Evolutionary conservation across 202 grass and related monocot genomes (phyloP), one percentile per base, ranked within the genome.

Genomic region (Tripidium arundinaceum): DNA sequence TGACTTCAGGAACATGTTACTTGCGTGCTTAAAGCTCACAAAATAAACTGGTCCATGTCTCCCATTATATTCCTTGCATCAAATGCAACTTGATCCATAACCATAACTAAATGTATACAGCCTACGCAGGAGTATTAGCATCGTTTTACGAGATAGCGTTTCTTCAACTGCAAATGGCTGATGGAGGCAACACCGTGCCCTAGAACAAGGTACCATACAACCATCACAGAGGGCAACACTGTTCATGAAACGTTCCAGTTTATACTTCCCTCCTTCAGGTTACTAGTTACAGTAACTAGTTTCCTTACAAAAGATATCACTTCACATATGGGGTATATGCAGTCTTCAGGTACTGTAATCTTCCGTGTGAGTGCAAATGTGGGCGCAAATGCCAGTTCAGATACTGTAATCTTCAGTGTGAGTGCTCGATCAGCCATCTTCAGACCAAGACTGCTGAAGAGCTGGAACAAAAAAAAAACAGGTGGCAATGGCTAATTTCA

Each of bases 381-480:
- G 10, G 2, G 1, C 5, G 1, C 25, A 59, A 31, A 73, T 62
- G 2, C 14, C 18, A 34, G 34, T 25, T 45, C 63, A 45, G 3
- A 7, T 43, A 31, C 1, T 26, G n/a, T 64, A 7, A n/a, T 33
- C 65, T 72, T 33, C 42, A 52, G 50, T 41, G 7, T 62, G 22
- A 74, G 8, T 70, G 78, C 13, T 82, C 11, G 5, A 62, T 74
- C 36, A 65, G 61, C 43, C 54, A 78, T 78, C 58, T 37, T 74
- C 21, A 29, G 31, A 19, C 49, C 33, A 52, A 22, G 13, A 45
- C 34, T 40, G 52, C 36, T 25, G 13, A 45, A 65, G 45, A 43
- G 13, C 62, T 61, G 21, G 52, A 69, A 72, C 39, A 9, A 81
- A 19, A 68, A n/a, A 3, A 81, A 76, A 40, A 18, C 26, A 79